Percentiles rank a stretch among this genome's conserved stretches.
These are phyloP conservation scores for Globisporangium nagaii DNA, from an alignment of 352 stramenopile genomes.

Conservation along the genomic window DNA sequence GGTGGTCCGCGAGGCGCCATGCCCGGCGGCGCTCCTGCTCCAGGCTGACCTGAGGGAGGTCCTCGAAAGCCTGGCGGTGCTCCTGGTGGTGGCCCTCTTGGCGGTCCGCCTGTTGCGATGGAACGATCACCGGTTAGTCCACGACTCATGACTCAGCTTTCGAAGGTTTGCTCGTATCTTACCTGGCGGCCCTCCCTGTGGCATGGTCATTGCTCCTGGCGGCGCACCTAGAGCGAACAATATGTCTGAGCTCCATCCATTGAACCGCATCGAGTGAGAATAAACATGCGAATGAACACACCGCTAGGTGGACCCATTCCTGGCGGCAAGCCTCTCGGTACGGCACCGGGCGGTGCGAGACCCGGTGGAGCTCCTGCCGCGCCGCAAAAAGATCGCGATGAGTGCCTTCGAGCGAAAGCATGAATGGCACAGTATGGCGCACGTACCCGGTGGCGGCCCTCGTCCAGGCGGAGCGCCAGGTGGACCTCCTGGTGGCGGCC, in stretches of 20 bases:
- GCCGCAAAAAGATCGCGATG: neutral
- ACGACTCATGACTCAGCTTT: neutral
- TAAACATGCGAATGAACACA: neutral
- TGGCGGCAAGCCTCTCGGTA: constrained; percentile 7
- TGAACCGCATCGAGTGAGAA: neutral
- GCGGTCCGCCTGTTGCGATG: constrained; percentile 7
- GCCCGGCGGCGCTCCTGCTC: constrained; percentile 1
- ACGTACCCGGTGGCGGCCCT: constrained; percentile 13
- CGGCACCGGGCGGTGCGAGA: constrained; percentile 2
- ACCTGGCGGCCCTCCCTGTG: constrained; percentile 24
- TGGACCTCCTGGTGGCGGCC: constrained; percentile 16
- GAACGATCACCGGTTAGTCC: neutral
- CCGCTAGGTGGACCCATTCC: constrained; percentile 8
- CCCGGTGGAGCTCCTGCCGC: constrained; percentile 15
- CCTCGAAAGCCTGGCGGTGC: constrained; percentile 19
- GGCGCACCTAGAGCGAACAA: constrained; percentile 13
- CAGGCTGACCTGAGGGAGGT: constrained; percentile 29
- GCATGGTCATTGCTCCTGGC: constrained; percentile 15
- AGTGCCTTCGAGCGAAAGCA: neutral
- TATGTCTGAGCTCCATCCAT: neutral
- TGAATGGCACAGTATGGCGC: no score
- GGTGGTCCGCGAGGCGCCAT: no score
- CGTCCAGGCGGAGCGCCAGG: constrained; percentile 12
- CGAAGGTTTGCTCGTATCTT: neutral
- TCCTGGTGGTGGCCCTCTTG: constrained; percentile 10